Evolutionary conservation across 495 filamentous ascomycete species (phyloP), one percentile per base, ranked within the genome.

Genomic region (Echria macrotheca): DNA sequence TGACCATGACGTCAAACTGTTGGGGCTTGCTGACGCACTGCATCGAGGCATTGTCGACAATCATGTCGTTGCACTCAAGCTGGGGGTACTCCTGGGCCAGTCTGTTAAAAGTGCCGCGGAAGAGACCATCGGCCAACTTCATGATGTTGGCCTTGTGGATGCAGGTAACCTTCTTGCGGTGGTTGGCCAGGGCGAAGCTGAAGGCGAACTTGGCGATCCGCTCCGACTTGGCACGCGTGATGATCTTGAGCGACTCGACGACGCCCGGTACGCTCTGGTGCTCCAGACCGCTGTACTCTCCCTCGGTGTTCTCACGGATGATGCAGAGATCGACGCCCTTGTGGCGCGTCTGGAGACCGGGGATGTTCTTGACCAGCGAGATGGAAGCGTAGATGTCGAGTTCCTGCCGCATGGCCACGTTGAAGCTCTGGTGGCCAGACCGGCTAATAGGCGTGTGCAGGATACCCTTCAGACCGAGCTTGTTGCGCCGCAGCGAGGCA

Each of bases 141-240:
- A 98, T 98, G 75, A 98, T 98, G 77, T 97, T 98, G 64, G 93
- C 94, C 78, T 98, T 98, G 81, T 98, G 94, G 61, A 98, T 96
- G 71, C 90, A 96, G 54, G 91, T 97, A 22, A 97, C 89, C 82
- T 96, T 97, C 77, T 93, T 89, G 61, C 94, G 80, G 82, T 95
- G 89, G 76, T 97, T 98, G 60, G 94, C 93, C 36, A 96, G 84
- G 12, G 93, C 93, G 66, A 97, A 98, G 70, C 85, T 83, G 72
- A 97, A 96, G 40, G 94, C 93, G 61, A 98, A 98, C 69, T 96
- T 96, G 69, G 90, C 87, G 60, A 98, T 97, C 51, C 93, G 87
- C 80, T 98, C 93, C 32, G 89, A 95, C 77, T 97, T 97, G 64
- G 88, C 90, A 59, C 89, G 89, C 50, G 93, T 98, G 72, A 98